These are phyloP conservation scores for Boletus hoseneyae DNA, from an alignment of 1,284 basidiomycete species.

Conservation along the genomic window DNA sequence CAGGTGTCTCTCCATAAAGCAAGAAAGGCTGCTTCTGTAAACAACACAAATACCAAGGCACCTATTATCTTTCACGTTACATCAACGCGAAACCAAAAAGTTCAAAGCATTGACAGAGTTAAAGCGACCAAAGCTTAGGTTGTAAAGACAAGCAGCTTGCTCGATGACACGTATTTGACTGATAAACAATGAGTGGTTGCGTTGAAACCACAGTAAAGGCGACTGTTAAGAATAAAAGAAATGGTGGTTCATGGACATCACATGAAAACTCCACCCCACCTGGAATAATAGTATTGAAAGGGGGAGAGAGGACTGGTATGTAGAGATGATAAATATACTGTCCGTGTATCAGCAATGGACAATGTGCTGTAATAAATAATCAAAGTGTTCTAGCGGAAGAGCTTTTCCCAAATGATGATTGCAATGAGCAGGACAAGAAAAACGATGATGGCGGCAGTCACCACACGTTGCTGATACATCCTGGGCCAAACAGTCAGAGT, in stretches of 20 bases:
- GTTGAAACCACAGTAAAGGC: background rate
- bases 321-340: constrained; percentile 30
- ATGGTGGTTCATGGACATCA: constrained; percentile 12
- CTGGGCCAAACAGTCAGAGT: constrained; percentile 40
- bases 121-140: constrained; percentile 36
- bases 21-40: constrained; percentile 58
- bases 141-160: constrained; percentile 58
- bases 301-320: constrained; percentile 17
- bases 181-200: constrained; percentile 49
- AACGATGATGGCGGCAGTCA: constrained; percentile 66
- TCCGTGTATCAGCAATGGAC: constrained; percentile 15
- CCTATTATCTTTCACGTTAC: constrained; percentile 49
- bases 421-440: constrained; percentile 68
- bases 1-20: constrained; percentile 43
- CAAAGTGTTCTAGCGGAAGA: constrained; percentile 36
- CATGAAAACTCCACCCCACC: constrained; percentile 2
- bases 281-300: constrained; percentile 1
- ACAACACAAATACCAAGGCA: constrained; percentile 46
- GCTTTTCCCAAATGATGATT: constrained; percentile 71
- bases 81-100: constrained; percentile 55
- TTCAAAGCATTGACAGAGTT: too few relatives aligned
- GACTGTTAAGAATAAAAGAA: constrained; percentile 1
- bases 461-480: constrained; percentile 78
- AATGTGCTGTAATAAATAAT: constrained; percentile 14
- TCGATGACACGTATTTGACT: constrained; percentile 60